A percentile compares a stretch with the other conserved stretches of the same genome.
These are phyloP conservation scores for Oropetium thomaeum DNA, from an alignment of 176 grass and related monocot genomes.

Conservation along the genomic window DNA sequence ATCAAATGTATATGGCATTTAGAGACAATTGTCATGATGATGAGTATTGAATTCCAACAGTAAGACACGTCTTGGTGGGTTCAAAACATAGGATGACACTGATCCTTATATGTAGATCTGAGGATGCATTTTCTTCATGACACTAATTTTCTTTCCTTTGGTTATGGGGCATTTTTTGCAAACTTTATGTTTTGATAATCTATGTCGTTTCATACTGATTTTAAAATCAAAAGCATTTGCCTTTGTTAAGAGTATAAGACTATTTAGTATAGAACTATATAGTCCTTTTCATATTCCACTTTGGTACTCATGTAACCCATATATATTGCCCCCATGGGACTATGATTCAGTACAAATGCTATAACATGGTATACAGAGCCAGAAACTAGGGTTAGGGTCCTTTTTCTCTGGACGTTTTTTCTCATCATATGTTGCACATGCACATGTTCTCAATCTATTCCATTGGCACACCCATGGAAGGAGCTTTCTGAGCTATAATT, in stretches of 20 bases:
- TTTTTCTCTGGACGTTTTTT: too few species aligned
- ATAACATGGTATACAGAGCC: too few species aligned
- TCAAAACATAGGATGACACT: not conserved
- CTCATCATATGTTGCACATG: too few species aligned
- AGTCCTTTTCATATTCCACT: too few species aligned
- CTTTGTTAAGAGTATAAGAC: too few species aligned
- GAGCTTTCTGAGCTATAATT: conserved; percentile 8
- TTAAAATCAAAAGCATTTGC: not conserved
- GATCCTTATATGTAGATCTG: conserved; percentile 12
- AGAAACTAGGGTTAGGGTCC: too few species aligned
- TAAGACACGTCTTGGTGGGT: not conserved
- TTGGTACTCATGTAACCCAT: too few species aligned
- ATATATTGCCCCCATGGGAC: too few species aligned
- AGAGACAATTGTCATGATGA: not conserved
- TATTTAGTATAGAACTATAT: too few species aligned
- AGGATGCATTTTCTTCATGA: not conserved
- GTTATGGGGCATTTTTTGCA: not conserved
- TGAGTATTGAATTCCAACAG: not conserved
- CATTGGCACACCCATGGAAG: too few species aligned
- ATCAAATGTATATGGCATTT: not conserved
- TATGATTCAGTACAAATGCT: too few species aligned
- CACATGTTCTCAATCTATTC: too few species aligned
- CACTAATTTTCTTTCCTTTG: not conserved
- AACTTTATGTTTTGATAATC: not conserved
- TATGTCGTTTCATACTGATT: not conserved